Evolutionary conservation across 345 rosid species (phyloP).

Genomic region (Brassica cretica): DNA sequence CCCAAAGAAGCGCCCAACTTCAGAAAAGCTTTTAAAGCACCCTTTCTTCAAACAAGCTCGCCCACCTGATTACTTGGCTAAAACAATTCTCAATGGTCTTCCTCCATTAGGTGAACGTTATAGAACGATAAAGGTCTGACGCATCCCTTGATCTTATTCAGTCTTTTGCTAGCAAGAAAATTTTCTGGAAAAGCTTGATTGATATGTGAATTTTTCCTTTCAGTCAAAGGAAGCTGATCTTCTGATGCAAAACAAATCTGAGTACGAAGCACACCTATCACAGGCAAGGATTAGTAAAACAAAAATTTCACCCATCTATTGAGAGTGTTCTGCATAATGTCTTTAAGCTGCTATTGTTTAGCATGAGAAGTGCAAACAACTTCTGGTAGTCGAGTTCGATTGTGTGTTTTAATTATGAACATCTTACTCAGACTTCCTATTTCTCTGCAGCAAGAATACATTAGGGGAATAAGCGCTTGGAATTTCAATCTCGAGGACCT

Average conservation of each 20-base stretch:
- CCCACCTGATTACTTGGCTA: constrained; percentile 60
- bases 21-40: constrained; percentile 92
- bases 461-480: constrained; percentile 95
- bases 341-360: constrained; percentile 7
- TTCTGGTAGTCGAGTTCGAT: constrained; percentile 13
- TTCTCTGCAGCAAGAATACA: constrained; percentile 85
- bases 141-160: constrained; percentile 22
- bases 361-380: constrained; percentile 8
- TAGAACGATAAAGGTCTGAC: constrained; percentile 76
- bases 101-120: constrained; percentile 90
- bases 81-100: constrained; percentile 67
- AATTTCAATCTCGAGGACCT: constrained; percentile 96
- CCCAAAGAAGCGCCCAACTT: constrained; percentile 94
- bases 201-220: constrained; percentile 34
- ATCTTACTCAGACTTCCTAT: constrained; percentile 21
- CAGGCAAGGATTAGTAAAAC: constrained; percentile 57
- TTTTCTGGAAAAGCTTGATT: constrained; percentile 31
- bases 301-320: constrained; percentile 7
- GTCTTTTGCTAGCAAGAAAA: constrained; percentile 18
- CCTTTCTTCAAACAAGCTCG: constrained; percentile 87
- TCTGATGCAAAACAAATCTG: constrained; percentile 81
- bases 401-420: constrained; percentile 24
- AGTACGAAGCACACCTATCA: constrained; percentile 79
- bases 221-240: constrained; percentile 92
- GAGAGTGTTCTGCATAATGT: constrained; percentile 1